Conservation (phyloP, 805 yeast genomes). For the Candida sanyiensis region DNA sequence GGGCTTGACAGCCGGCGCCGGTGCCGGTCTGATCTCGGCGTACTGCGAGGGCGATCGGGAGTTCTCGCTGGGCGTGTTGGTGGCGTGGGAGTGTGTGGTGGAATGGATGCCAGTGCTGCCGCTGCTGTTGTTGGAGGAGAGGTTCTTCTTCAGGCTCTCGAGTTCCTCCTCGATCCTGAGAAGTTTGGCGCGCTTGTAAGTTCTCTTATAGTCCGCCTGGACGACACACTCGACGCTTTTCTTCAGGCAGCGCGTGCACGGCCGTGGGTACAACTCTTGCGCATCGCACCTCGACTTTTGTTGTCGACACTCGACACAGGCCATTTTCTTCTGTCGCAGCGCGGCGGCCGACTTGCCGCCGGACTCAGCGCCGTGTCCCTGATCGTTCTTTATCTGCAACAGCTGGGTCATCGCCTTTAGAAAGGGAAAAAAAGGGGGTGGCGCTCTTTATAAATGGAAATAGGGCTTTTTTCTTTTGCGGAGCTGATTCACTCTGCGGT, state of each 20-base stretch:
- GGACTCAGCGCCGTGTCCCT: background rate
- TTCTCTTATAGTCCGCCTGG: slow-evolving; percentile 78
- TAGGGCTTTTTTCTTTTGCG: no score
- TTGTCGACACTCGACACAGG: slow-evolving; percentile 95
- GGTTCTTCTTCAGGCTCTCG: slow-evolving; percentile 55
- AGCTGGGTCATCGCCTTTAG: background rate
- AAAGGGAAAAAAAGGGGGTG: no score
- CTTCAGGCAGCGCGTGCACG: slow-evolving; percentile 79
- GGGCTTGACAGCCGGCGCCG: background rate
- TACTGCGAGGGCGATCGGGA: slow-evolving; percentile 4
- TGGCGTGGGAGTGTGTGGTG: background rate
- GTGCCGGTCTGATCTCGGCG: slow-evolving; percentile 8
- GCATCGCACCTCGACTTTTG: slow-evolving; percentile 93
- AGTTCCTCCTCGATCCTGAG: slow-evolving; percentile 81
- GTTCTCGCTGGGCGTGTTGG: background rate
- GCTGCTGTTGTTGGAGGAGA: slow-evolving; percentile 22
- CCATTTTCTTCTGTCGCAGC: slow-evolving; percentile 47
- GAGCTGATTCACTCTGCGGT: no score
- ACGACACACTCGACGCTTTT: slow-evolving; percentile 66
- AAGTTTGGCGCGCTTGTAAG: slow-evolving; percentile 79
- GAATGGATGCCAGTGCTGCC: slow-evolving; percentile 6
- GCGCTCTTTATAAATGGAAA: no score
- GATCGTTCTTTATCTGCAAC: background rate
- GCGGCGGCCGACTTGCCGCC: background rate
- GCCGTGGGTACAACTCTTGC: slow-evolving; percentile 61